Evolutionary conservation across 768 basidiomycete genomes (phyloP).

Genomic region (Mycena venus): DNA sequence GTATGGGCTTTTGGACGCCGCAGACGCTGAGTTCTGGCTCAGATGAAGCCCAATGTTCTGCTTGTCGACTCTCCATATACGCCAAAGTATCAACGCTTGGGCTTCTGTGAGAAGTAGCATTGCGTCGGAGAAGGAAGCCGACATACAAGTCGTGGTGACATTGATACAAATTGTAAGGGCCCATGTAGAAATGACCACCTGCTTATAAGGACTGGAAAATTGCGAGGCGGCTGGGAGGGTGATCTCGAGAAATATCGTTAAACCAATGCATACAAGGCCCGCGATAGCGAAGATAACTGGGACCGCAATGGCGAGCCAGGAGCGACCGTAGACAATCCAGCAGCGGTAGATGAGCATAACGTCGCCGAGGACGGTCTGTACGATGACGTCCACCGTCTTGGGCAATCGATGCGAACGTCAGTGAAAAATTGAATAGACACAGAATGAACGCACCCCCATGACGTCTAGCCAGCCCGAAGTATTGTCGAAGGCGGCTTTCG

Average conservation of each 20-base stretch:
- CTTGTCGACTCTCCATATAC: slow-evolving; percentile 21
- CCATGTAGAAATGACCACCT: slow-evolving; percentile 3
- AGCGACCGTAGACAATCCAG: slow-evolving; percentile 21
- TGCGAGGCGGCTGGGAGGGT: slow-evolving; percentile 1
- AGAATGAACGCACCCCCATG: not conserved
- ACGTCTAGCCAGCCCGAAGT: slow-evolving; percentile 15
- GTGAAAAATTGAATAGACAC: too few relatives aligned
- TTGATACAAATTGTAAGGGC: slow-evolving; percentile 18
- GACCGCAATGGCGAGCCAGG: slow-evolving; percentile 10
- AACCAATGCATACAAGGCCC: not conserved
- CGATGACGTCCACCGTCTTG: not conserved
- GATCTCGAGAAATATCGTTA: slow-evolving; percentile 9
- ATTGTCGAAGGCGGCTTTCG: not conserved
- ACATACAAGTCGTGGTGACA: slow-evolving; percentile 4
- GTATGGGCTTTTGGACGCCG: not conserved
- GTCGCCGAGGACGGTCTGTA: slow-evolving; percentile 7
- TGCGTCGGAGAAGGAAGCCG: too few relatives aligned
- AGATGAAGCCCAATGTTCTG: not conserved
- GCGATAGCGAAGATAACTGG: slow-evolving; percentile 8
- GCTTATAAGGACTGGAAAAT: slow-evolving; percentile 4
- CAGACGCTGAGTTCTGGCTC: not conserved
- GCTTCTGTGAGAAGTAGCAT: not conserved
- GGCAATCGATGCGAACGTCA: not conserved
- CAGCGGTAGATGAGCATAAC: slow-evolving; percentile 24
- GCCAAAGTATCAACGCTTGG: not conserved